Conservation (phyloP, 345 rosid species). For the Lenwebbia sp. region DNA sequence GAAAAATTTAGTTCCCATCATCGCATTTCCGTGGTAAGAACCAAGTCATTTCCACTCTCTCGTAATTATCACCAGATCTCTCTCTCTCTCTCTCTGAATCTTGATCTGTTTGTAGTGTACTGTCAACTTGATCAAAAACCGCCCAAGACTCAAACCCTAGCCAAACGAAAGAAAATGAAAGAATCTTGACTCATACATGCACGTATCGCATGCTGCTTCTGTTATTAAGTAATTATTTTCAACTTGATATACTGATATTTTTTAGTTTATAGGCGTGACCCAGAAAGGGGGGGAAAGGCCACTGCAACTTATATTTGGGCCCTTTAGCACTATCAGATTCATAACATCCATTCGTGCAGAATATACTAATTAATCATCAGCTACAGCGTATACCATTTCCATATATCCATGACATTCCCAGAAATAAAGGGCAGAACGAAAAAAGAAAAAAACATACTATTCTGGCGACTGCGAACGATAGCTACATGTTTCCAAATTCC, state of each 20-base stretch:
- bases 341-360: neutral
- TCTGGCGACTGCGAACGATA: neutral
- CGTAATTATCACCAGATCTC: neutral
- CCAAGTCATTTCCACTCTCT: neutral
- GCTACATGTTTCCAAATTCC: neutral
- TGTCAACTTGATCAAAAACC: neutral
- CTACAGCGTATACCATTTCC: neutral
- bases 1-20: neutral
- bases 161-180: neutral
- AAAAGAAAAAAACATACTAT: neutral
- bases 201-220: neutral
- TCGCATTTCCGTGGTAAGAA: neutral
- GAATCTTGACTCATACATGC: neutral
- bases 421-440: neutral
- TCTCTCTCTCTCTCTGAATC: neutral
- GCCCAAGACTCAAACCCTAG: neutral
- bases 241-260: neutral
- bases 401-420: neutral
- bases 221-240: neutral
- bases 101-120: neutral
- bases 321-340: neutral
- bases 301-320: neutral
- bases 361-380: neutral
- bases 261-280: neutral
- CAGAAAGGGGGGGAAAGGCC: neutral